Base-by-base conservation (phyloP, 192 early-diverging fungal genomes). In the Coemansia sp. region DNA sequence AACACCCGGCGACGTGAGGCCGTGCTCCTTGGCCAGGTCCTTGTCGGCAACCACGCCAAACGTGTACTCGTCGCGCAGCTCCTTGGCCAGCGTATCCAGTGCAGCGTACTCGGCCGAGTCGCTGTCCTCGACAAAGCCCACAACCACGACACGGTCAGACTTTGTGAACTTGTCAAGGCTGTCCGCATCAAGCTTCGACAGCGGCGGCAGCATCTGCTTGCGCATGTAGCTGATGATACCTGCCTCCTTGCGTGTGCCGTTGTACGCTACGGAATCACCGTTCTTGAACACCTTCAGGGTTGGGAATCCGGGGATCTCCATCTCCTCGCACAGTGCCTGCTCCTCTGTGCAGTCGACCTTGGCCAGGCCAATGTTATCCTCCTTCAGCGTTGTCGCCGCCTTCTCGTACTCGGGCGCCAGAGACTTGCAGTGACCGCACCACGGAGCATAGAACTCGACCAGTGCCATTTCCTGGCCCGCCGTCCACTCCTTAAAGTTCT, bases 341-440 rank as follows among this genome's bases (percentile, higher is more conserved):
- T 94, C 90, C 42, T 86, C 89, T 11, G 94, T 97, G 84, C 96
- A 98, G 76, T 98, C 96, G 38, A 98, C 93, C 85, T 98, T 97
- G 80, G 93, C 95, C 52, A 98, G 64, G 47, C 84, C 71, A 60
- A 95, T 88, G 42, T 78, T 82, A 42, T 82, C 72, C 15, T 79
- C 76, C 85, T 94, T 95, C 51, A 98, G 86, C 56, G 82, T 59
- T 10, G 92, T 90, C 63, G 96, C 96, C 51, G 94, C 95, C 49
- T 84, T 80, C 71, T 96, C 96, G 77, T 95, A 98, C 62, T 97
- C 91, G 56, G 96, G 96, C 21, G 94, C 95, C 62, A 91, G 78
- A 54, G 84, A 83, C 85, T 97, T 93, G 83, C 96, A 98, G 86
- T 98, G 92, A 57, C 94, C 93, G 80, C 96, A 98, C 96, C 93